Base-by-base conservation (phyloP, 176 grass and related monocot genomes). In the Poa annua region DNA sequence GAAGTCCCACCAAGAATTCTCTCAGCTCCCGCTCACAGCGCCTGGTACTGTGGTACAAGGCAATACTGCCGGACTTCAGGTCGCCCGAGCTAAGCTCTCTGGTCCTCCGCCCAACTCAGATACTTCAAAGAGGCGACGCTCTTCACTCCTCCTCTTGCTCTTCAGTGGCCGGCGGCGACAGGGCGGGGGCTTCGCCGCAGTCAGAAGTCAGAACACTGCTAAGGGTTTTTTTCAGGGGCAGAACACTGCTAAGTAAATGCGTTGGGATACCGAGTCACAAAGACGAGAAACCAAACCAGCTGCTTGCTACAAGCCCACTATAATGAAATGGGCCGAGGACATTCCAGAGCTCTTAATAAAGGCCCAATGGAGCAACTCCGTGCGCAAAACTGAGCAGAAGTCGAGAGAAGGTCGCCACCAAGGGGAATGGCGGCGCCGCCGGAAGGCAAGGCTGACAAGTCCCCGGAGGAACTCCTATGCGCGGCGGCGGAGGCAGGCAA, bases 391-490 rank as follows among this genome's bases (percentile, higher is more conserved):
- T n/a, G 17, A 17, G 48, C 51, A 49, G 32, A 78, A 25, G 17
- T 14, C 12, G 29, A 69, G 44, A 82, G 72, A 19, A 25, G 34
- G 11, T 65, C 35, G 53, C 8, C 80, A 71, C 32, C 63, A 16
- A 36, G 44, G 45, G 78, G 74, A 77, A 94, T 94, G 92, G 87
- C 92, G 89, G 84, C 92, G 92, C 12, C 82, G 83, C 72, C 66
- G 77, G 86, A 91, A 45, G 80, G 82, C 80, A 81, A 81, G 73
- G 42, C 52, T 20, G 81, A 63, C 11, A 88, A 81, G 41, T 88
- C 86, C 24, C 74, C 81, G 75, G 92, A 94, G 84, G 92, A 94
- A 26, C 86, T 84, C 63, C 92, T 97, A 48, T 92, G 90, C 92
- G 75, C 81, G 15, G 90, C 90, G 57, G 92, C 95, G 39, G 53